phyloP scores from a whole-genome alignment of 2,329 filamentous ascomycete genomes.

The Colletotrichum sidae region DNA sequence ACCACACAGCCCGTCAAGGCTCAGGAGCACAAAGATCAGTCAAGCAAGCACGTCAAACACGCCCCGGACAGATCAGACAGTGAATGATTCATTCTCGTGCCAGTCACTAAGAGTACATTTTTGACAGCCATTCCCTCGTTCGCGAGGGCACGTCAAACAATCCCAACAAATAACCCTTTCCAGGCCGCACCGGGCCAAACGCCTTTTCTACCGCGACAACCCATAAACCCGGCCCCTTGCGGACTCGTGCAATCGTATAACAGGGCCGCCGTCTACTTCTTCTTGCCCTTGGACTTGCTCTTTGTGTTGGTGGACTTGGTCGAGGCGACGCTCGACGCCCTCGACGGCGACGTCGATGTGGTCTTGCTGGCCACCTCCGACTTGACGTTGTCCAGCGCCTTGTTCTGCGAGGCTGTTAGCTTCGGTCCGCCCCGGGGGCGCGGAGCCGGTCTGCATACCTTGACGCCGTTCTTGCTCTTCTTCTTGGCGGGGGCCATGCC shows the following conservation, averaged over 20 bases:
- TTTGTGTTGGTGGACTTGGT: constrained; percentile 65
- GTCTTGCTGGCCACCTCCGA: constrained; percentile 75
- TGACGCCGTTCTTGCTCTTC: constrained; percentile 89
- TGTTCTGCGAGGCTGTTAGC: constrained; percentile 73
- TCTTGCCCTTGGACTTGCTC: constrained; percentile 63
- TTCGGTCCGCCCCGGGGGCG: constrained; percentile 17
- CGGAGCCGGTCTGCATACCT: constrained; percentile 68
- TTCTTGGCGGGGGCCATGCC: constrained; percentile 91
- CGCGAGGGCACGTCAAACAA: constrained; percentile 14
- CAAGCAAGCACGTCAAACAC: too few relatives aligned
- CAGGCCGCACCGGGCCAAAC: constrained; percentile 31
- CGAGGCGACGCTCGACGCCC: constrained; percentile 89
- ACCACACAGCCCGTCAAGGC: too few relatives aligned
- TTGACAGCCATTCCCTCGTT: constrained; percentile 10
- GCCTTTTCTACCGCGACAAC: constrained; percentile 32
- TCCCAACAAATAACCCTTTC: constrained; percentile 12
- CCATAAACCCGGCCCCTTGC: constrained; percentile 17
- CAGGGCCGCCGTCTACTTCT: constrained; percentile 54
- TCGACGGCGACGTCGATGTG: constrained; percentile 80
- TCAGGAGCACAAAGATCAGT: too few relatives aligned
- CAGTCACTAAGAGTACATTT: too few relatives aligned
- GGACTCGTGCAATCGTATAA: constrained; percentile 18
- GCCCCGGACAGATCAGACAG: too few relatives aligned
- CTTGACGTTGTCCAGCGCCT: constrained; percentile 91
- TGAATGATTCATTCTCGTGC: too few relatives aligned